A percentile compares a stretch with the other conserved stretches of the same genome.
phyloP scores from a whole-genome alignment of 192 early-diverging fungal genomes.

The Umbelopsis sp. region DNA sequence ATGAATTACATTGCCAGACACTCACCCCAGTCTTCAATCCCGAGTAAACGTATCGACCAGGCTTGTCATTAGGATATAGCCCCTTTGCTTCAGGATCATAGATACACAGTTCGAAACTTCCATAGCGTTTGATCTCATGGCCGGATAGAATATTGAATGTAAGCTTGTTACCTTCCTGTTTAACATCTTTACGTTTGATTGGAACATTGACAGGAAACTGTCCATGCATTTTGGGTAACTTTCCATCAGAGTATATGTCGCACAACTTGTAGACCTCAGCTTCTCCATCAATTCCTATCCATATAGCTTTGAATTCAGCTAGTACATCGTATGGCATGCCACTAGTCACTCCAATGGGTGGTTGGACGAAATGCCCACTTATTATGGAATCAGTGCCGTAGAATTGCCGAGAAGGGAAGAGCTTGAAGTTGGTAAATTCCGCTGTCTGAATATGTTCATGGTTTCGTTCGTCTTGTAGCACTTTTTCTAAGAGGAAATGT shows the following conservation, averaged over 20 bases:
- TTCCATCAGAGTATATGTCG: conserved; percentile 20
- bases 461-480: not conserved
- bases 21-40: not conserved
- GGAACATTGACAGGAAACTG: conserved; percentile 8
- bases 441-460: conserved; percentile 8
- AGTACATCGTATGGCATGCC: conserved; percentile 3
- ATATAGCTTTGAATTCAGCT: conserved; percentile 10
- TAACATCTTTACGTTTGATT: conserved; percentile 2
- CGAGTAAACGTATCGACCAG: not conserved
- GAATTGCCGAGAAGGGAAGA: not conserved
- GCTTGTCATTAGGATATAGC: not conserved
- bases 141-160: not conserved
- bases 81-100: conserved; percentile 6
- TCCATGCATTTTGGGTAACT: not conserved
- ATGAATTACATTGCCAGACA: not conserved
- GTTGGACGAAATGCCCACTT: not conserved
- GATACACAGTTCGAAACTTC: conserved; percentile 8
- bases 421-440: not conserved
- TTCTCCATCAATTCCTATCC: conserved; percentile 23
- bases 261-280: conserved; percentile 12
- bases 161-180: not conserved
- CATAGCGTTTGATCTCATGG: conserved; percentile 13
- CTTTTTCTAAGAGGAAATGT: not conserved
- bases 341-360: not conserved
- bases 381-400: not conserved